Evolutionary conservation across 108 stramenopile genomes (phyloP), one percentile per base, ranked within the genome.

Genomic region (Conticribra weissflogii): DNA sequence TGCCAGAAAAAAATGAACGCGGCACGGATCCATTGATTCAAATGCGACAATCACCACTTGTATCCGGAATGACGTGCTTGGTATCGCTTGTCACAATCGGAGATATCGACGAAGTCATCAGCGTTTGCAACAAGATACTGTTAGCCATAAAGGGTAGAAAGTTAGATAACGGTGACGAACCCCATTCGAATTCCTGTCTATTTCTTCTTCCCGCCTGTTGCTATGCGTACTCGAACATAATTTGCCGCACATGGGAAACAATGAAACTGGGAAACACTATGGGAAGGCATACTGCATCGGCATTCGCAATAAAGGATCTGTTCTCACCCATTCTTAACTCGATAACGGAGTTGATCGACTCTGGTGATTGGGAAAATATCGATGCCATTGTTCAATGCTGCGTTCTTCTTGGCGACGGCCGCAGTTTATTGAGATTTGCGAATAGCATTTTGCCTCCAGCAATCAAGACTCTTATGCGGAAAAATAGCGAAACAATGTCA

Each of bases 341-440:
- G 23, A 45, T 50, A 25, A 48, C 54, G 23, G 51, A 60, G 48
- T 28, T 46, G 19, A 66, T 54, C 18, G 36, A 50, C 31, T 41
- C 74, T 28, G 4, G 57, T 58, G 64, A 66, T 50, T 77, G 62
- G 67, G 28, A 8, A 30, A 44, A 62, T 51, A 64, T 64, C 5
- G 62, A 78, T 23, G 28, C 53, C 25, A 24, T 78, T 25, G 23
- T 69, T 54, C 76, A 83, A 59, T 83, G 82, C 54, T 83, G 75
- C 41, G 64, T 54, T 48, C 53, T 76, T 59, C 62, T 83, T 18
- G 69, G 74, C 17, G 81, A 77, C 60, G 81, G 76, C 4, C 27
- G 5, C 30, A 47, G 52, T 0, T 55, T 79, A 14, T 30, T 62
- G 16, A 29, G 47, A 33, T 46, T 76, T 48, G 76, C 76, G 3